phyloP scores from a whole-genome alignment of 2,329 filamentous ascomycete genomes.

The Penicillium rolfsii region DNA sequence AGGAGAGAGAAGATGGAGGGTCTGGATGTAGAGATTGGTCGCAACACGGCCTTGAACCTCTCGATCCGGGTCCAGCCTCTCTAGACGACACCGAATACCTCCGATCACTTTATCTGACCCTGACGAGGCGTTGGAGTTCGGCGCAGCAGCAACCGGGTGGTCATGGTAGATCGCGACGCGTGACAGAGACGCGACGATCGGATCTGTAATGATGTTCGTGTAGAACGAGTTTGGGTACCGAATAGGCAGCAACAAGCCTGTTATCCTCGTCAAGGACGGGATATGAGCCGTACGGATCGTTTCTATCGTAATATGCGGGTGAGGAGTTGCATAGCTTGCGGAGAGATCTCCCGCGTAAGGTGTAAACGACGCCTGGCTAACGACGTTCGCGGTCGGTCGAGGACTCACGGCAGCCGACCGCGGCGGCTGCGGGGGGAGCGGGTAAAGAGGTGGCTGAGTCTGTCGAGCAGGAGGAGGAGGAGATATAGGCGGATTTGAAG shows the following conservation, averaged over 20 bases:
- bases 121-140: slow-evolving; percentile 25
- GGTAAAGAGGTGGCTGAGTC: slow-evolving; percentile 36
- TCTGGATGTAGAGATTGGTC: slow-evolving; percentile 63
- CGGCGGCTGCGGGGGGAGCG: slow-evolving; percentile 35
- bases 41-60: slow-evolving; percentile 23
- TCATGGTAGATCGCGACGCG: slow-evolving; percentile 63
- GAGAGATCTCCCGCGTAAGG: slow-evolving; percentile 38
- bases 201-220: slow-evolving; percentile 61
- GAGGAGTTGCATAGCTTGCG: slow-evolving; percentile 38
- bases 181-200: slow-evolving; percentile 56
- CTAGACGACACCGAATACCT: slow-evolving; percentile 53
- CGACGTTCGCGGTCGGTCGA: slow-evolving; percentile 26
- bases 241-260: slow-evolving; percentile 62
- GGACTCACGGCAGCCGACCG: slow-evolving; percentile 30
- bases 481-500: slow-evolving; percentile 29
- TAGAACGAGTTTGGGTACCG: slow-evolving; percentile 65
- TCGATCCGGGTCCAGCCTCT: slow-evolving; percentile 31
- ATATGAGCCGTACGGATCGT: slow-evolving; percentile 58
- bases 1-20: slow-evolving; percentile 61
- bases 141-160: slow-evolving; percentile 39
- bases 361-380: slow-evolving; percentile 31
- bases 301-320: slow-evolving; percentile 57
- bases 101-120: slow-evolving; percentile 51
- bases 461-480: slow-evolving; percentile 25
- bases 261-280: slow-evolving; percentile 60